phyloP scores from a whole-genome alignment of 805 yeast genomes.

The Scheffersomyces lignosus region DNA sequence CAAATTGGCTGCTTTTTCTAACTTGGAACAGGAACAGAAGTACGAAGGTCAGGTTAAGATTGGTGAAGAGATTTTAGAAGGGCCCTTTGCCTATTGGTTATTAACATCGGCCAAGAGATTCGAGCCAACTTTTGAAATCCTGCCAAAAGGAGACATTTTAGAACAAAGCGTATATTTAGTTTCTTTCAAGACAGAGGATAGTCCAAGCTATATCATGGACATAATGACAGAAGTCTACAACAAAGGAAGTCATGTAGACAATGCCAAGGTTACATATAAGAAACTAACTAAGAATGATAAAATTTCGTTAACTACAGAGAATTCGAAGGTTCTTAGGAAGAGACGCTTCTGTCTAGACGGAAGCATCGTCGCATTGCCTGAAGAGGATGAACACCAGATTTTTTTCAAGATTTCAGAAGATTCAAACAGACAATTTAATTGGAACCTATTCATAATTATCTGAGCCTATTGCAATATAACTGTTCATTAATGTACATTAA shows the following conservation, averaged over 20 bases:
- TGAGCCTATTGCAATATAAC: too few species aligned
- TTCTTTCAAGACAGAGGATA: slow-evolving; percentile 39
- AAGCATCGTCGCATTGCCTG: slow-evolving; percentile 39
- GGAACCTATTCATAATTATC: slow-evolving; percentile 16
- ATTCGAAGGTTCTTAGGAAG: slow-evolving; percentile 15
- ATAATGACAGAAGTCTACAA: slow-evolving; percentile 59
- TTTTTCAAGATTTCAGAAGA: slow-evolving; percentile 16
- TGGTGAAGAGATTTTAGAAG: slow-evolving; percentile 15
- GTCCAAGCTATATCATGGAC: slow-evolving; percentile 42
- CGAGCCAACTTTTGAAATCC: slow-evolving; percentile 61
- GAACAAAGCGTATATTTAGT: slow-evolving; percentile 46
- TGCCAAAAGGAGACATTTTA: slow-evolving; percentile 55
- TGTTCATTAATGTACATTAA: too few species aligned
- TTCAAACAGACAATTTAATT: slow-evolving; percentile 19
- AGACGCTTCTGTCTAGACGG: slow-evolving; percentile 73
- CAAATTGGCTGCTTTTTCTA: slow-evolving; percentile 60
- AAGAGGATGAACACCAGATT: slow-evolving; percentile 10
- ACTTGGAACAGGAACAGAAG: slow-evolving; percentile 49
- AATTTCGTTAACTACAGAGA: slow-evolving; percentile 14
- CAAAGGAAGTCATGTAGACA: slow-evolving; percentile 52
- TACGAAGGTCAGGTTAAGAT: slow-evolving; percentile 46
- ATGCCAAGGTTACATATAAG: slow-evolving; percentile 49
- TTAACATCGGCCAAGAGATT: slow-evolving; percentile 55
- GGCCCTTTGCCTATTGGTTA: slow-evolving; percentile 60
- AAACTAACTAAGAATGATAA: slow-evolving; percentile 28